Evolutionary conservation across 1,284 basidiomycete genomes (phyloP), one percentile per base, ranked within the genome.

Genomic region (Sporisorium sorghi): DNA sequence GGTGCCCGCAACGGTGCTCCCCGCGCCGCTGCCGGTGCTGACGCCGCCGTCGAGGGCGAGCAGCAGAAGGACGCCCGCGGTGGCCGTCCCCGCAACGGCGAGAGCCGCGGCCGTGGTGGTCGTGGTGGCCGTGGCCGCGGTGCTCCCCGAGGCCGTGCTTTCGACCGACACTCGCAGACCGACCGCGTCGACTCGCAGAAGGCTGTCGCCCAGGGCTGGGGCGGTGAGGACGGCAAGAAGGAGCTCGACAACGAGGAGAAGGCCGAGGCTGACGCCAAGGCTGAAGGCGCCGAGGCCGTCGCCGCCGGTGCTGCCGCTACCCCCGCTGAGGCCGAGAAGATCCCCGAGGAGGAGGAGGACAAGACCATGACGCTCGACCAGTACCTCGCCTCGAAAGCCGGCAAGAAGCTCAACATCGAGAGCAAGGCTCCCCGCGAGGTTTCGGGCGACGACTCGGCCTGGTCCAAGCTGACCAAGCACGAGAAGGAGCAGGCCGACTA

Each of bases 181-280:
- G 92, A 91, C 85, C 92, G 82, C 48, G 76, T 79, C 85, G 94
- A 97, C 86, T 91, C 92, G 46, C 91, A 93, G 79, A 97, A 97
- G 89, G 92, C 92, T 87, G 86, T 94, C 78, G 91, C 92, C 85
- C 92, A 93, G 85, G 91, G 90, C 74, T 97, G 93, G 93, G 93
- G 93, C 74, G 92, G 91, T 65, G 92, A 93, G 79, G 92, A 94
- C 81, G 92, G 90, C 80, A 88, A 87, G 76, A 85, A 90, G 40
- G 93, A 93, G 85, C 87, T 91, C 81, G 91, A 91, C 85, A 88
- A 87, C 47, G 94, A 96, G 86, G 87, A 90, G 80, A 89, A 88
- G 64, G 92, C 90, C 73, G 66, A 72, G 56, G 78, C 76, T 35
- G 82, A 83, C 59, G 82, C 82, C 50, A 51, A 76, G 50, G 81